Evolutionary conservation across 495 filamentous ascomycete genomes (phyloP), one percentile per base, ranked within the genome.

Genomic region (Trypethelium eluteriae): DNA sequence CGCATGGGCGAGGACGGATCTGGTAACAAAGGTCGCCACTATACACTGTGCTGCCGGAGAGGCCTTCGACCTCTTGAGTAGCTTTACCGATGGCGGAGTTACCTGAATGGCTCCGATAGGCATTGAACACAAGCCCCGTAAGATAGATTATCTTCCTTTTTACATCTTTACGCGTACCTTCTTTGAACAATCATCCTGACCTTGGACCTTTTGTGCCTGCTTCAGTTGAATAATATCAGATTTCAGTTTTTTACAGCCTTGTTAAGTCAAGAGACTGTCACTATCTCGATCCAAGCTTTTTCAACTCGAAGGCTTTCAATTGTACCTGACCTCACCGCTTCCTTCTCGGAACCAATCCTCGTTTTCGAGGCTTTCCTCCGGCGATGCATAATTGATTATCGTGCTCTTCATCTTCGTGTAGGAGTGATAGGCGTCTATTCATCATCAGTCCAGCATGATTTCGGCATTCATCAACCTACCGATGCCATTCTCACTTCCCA

Each of bases 371-470:
- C 64, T 57, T 62, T 75, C 66, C 38, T 71, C 68, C 9, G 64
- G 65, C 2, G 66, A 57, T 9, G 71, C 84, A 63, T 86, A 84
- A 69, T 85, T 86, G 46, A 85, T 79, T 50, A 86, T 82, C 0
- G 80, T 85, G 64, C 84, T 85, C 73, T 85, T 86, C 12, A 78
- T 79, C 62, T 75, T 82, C 11, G 83, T 86, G 69, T 86, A 86
- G 34, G 81, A 81, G 50, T 83, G 74, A 70, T 84, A 85, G 1
- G 83, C 83, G 66, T 84, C 83, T 74, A 38, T 32, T 7, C 18
- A 7, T 3, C n/a, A 10, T 59, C 11, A 59, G 32, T 32, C 9
- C 32, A 7, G 53, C 32, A 7, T 59, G 18, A 36, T 10, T 6
- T 6, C 6, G 14, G 5, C 14, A 36, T 35, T 12, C n/a, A 12